Evolutionary conservation across 768 basidiomycete genomes (phyloP), one percentile per base, ranked within the genome.

Genomic region (Candolleomyces eurysporus): DNA sequence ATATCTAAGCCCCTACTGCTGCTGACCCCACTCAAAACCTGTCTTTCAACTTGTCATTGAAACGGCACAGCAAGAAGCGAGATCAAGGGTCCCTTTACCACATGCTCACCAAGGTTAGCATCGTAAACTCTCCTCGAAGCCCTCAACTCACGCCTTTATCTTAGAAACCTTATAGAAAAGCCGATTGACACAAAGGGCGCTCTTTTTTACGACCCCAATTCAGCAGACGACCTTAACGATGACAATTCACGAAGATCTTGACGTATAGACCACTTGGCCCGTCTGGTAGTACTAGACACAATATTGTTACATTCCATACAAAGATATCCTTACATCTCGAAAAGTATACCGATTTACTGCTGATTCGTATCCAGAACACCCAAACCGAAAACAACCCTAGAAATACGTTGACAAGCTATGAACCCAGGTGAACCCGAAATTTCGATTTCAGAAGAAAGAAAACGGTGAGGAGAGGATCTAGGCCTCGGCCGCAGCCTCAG

Each of bases 221-320:
- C 92, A 30, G 94, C 91, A 31, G 95, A 97, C 68, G 95, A 97
- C 65, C 84, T 96, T 56, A 95, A 97, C 69, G 95, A 96, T 58
- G 95, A 96, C 59, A 95, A 97, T 77, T 95, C 95, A 97, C 66
- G 95, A 96, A 70, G 94, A 96, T 74, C 77, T 96, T 61, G 92
- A 96, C 67, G 90, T 95, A 60, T 94, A 68, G 70, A 46, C 14
- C 45, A 46, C 45, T n/a, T n/a, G n/a, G n/a, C n/a, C n/a, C n/a
- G n/a, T n/a, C n/a, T n/a, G n/a, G n/a, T n/a, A n/a, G n/a, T n/a
- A n/a, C 32, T 32, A 32, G 32, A 32, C 32, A 32, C 32, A 32
- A 32, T 32, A 9, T 32, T 32, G 32, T 32, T 32, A 32, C 32
- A 32, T 32, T 32, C 32, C 4, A 32, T 32, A 32, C 32, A 32